phyloP scores from a whole-genome alignment of 257 asterid genomes.

The Ocimum tenuiflorum region DNA sequence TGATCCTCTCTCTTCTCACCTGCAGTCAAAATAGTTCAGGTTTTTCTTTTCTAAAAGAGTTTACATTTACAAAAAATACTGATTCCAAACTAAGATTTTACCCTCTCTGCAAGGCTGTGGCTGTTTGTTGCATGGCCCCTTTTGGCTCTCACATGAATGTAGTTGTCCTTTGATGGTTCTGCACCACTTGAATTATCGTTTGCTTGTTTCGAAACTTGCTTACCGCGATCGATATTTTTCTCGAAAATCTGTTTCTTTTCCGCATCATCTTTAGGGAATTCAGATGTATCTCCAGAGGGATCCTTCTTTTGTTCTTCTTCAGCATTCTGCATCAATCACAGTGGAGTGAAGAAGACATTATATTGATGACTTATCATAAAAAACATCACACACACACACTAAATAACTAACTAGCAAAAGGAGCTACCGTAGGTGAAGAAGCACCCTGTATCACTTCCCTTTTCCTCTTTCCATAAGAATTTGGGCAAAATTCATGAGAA shows the following conservation, averaged over 20 bases:
- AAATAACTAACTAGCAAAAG: background rate
- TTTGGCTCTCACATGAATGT: conserved; percentile 83
- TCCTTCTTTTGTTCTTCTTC: conserved; percentile 51
- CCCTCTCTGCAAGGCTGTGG: conserved; percentile 98
- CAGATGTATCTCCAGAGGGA: conserved; percentile 40
- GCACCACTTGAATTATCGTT: conserved; percentile 42
- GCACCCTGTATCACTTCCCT: conserved; percentile 34
- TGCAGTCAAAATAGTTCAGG: conserved; percentile 22
- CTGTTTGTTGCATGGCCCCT: conserved; percentile 97
- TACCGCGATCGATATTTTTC: conserved; percentile 27
- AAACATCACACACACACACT: background rate
- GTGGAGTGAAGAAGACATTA: background rate
- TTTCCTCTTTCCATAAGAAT: conserved; percentile 56
- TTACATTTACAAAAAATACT: background rate
- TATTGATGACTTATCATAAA: background rate
- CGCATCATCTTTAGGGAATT: conserved; percentile 37
- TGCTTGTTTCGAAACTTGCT: conserved; percentile 47
- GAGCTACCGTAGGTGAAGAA: conserved; percentile 25
- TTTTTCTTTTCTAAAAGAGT: background rate
- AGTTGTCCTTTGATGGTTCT: conserved; percentile 63
- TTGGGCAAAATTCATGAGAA: conserved; percentile 35
- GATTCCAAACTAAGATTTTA: conserved; percentile 16
- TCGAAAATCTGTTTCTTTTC: conserved; percentile 39
- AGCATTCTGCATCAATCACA: conserved; percentile 32
- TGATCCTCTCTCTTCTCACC: conserved; percentile 89